Conservation (phyloP, 1,284 basidiomycete genomes). For the Ustilago tritici region DNA sequence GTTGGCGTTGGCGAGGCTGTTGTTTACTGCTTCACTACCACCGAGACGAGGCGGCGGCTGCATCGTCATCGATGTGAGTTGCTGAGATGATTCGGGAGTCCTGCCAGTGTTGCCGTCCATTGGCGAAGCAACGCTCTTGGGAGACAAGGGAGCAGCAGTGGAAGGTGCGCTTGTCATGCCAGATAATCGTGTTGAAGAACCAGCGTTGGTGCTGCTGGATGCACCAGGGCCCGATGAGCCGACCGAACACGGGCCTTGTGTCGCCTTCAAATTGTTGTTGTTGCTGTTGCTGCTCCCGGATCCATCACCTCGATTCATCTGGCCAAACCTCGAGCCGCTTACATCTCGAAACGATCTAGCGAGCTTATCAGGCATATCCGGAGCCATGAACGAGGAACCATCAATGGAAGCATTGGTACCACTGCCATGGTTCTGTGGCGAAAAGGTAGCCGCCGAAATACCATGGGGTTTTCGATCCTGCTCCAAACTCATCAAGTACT, state of each 20-base stretch:
- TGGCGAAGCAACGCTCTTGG: constrained; percentile 52
- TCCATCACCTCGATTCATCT: constrained; percentile 75
- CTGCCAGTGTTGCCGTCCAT: constrained; percentile 27
- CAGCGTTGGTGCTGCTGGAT: constrained; percentile 22
- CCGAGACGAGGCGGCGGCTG: constrained; percentile 52
- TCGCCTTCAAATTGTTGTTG: neutral
- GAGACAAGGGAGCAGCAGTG: constrained; percentile 43
- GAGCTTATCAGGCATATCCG: constrained; percentile 75
- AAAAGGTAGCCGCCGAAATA: constrained; percentile 13
- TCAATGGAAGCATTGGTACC: constrained; percentile 5
- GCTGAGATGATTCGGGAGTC: constrained; percentile 29
- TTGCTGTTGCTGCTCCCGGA: neutral
- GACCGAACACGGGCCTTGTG: constrained; percentile 13
- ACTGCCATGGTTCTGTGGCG: constrained; percentile 14
- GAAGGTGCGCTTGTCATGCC: constrained; percentile 35
- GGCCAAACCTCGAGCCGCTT: constrained; percentile 76
- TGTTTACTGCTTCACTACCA: constrained; percentile 14
- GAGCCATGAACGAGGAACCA: constrained; percentile 74
- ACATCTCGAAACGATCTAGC: constrained; percentile 75
- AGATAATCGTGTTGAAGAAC: constrained; percentile 22
- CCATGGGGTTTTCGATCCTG: constrained; percentile 27
- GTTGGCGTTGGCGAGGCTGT: constrained; percentile 26
- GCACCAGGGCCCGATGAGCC: constrained; percentile 15
- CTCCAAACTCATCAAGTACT: constrained; percentile 78
- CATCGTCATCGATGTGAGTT: constrained; percentile 36